These are phyloP conservation scores for Angomonas ambiguus DNA, from an alignment of 208 protist species.

Conservation along the genomic window DNA sequence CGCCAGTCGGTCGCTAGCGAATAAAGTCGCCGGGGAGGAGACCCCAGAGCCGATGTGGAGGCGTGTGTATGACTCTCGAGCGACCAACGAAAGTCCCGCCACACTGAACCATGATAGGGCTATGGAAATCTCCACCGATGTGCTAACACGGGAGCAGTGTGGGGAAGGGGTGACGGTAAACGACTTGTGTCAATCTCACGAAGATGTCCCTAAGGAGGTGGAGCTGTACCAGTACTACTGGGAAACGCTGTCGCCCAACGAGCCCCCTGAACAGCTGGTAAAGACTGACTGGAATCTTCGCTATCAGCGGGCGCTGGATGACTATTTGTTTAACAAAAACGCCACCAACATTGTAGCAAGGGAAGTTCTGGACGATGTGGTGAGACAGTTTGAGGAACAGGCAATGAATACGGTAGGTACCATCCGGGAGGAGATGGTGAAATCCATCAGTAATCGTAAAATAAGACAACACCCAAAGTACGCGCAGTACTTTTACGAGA, in stretches of 20 bases:
- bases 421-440: constrained; percentile 36
- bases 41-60: constrained; percentile 16
- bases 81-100: background rate
- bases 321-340: constrained; percentile 14
- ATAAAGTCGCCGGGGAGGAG: background rate
- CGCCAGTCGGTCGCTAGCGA: background rate
- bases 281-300: constrained; percentile 40
- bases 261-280: background rate
- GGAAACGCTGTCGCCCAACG: constrained; percentile 3
- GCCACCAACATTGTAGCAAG: constrained; percentile 2
- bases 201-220: constrained; percentile 17
- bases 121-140: background rate
- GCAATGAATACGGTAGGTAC: constrained; percentile 25
- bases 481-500: constrained; percentile 25
- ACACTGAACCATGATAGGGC: constrained; percentile 2
- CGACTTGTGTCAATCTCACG: background rate
- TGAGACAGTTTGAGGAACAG: constrained; percentile 30
- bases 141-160: background rate
- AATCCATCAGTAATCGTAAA: constrained; percentile 22
- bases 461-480: constrained; percentile 16
- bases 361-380: constrained; percentile 15
- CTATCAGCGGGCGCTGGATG: constrained; percentile 41
- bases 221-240: constrained; percentile 47
- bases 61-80: constrained; percentile 36
- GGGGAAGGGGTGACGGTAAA: background rate